A percentile compares a stretch with the other conserved stretches of the same genome.
These are phyloP conservation scores for Micromonas pusilla DNA, from an alignment of 139 green algal genomes.

Conservation along the genomic window DNA sequence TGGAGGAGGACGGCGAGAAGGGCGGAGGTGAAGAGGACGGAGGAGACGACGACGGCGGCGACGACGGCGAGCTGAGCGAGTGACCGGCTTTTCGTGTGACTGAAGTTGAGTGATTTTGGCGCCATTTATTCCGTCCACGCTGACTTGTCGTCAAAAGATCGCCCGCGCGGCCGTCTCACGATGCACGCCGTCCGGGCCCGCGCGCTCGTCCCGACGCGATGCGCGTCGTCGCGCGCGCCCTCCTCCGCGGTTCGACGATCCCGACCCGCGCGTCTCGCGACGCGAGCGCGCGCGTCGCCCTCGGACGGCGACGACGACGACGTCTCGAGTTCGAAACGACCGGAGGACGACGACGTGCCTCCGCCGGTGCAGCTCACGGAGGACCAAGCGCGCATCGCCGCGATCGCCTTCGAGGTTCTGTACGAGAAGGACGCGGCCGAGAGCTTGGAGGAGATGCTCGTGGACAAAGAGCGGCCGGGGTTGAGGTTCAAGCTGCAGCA, in stretches of 20 bases:
- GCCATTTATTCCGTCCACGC: too few relatives aligned
- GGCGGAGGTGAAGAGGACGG: not conserved
- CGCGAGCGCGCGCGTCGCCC: too few relatives aligned
- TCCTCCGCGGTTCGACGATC: too few relatives aligned
- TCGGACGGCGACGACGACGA: not conserved
- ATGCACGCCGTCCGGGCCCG: too few relatives aligned
- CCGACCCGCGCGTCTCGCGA: too few relatives aligned
- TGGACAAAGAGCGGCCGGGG: not conserved
- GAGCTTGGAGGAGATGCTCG: not conserved
- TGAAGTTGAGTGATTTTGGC: too few relatives aligned
- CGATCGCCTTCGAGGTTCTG: slow-evolving; percentile 2
- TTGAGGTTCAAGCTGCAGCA: not conserved
- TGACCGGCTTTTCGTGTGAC: not conserved
- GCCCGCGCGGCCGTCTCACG: too few relatives aligned
- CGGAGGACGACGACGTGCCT: not conserved
- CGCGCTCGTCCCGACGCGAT: too few relatives aligned
- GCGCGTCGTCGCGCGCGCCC: too few relatives aligned
- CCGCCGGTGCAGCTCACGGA: not conserved
- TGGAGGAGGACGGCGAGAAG: not conserved
- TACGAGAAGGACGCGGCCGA: not conserved
- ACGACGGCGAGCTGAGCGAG: not conserved
- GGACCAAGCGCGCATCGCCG: slow-evolving; percentile 2
- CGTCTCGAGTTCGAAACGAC: too few relatives aligned
- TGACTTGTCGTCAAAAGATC: too few relatives aligned
- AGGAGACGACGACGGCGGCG: not conserved